These are phyloP conservation scores for Pleurotus citrinopileatus DNA, from an alignment of 768 basidiomycete genomes.

Conservation along the genomic window DNA sequence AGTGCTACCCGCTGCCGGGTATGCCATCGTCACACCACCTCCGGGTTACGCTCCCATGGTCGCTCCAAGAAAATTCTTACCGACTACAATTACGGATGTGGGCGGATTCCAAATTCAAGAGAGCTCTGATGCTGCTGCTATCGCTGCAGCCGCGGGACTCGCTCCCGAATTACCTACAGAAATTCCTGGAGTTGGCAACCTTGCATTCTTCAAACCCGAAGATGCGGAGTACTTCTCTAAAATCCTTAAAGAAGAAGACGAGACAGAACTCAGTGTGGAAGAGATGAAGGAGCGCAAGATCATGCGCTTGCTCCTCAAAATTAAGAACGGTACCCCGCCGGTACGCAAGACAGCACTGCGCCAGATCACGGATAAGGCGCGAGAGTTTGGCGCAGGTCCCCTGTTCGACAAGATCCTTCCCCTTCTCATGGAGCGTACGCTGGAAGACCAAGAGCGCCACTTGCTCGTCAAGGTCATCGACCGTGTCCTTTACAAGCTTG, in stretches of 20 bases:
- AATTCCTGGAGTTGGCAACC: slow-evolving; percentile 94
- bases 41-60: slow-evolving; percentile 85
- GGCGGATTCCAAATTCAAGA: slow-evolving; percentile 98
- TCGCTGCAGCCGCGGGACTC: slow-evolving; percentile 87
- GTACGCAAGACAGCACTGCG: slow-evolving; percentile 96
- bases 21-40: slow-evolving; percentile 90
- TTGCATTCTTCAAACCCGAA: slow-evolving; percentile 98
- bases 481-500: slow-evolving; percentile 96
- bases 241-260: slow-evolving; percentile 93
- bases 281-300: slow-evolving; percentile 99
- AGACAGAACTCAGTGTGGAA: slow-evolving; percentile 87
- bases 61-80: slow-evolving; percentile 62
- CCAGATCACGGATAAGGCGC: slow-evolving; percentile 98
- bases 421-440: slow-evolving; percentile 94
- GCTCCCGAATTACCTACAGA: slow-evolving; percentile 94
- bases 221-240: slow-evolving; percentile 98
- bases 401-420: slow-evolving; percentile 99
- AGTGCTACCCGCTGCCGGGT: slow-evolving; percentile 83
- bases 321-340: slow-evolving; percentile 99
- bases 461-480: slow-evolving; percentile 98
- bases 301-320: slow-evolving; percentile 95
- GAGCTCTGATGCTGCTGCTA: slow-evolving; percentile 84
- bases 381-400: slow-evolving; percentile 97
- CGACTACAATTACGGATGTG: slow-evolving; percentile 50
- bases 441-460: slow-evolving; percentile 98